These are phyloP conservation scores for Leptoxyphium fumago DNA, from an alignment of 2,329 filamentous ascomycete species.

Conservation along the genomic window DNA sequence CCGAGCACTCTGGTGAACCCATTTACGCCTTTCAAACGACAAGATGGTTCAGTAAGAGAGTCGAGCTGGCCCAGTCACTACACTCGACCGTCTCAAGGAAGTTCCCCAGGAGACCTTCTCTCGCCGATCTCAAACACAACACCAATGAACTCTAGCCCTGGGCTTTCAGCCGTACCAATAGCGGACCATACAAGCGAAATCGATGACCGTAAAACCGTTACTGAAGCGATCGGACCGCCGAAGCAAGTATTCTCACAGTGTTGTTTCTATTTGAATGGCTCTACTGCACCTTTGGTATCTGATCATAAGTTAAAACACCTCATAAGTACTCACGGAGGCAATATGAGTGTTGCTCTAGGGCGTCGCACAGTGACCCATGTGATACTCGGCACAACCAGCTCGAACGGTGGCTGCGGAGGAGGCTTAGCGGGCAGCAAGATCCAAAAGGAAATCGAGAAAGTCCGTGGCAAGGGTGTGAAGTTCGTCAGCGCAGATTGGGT, in stretches of 20 bases:
- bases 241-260: slow-evolving; percentile 41
- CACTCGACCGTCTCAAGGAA: slow-evolving; percentile 15
- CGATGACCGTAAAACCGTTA: neutral
- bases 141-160: neutral
- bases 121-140: slow-evolving; percentile 9
- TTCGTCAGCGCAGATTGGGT: slow-evolving; percentile 76
- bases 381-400: slow-evolving; percentile 46
- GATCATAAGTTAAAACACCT: slow-evolving; percentile 76
- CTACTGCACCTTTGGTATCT: slow-evolving; percentile 64
- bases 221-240: neutral
- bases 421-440: slow-evolving; percentile 65
- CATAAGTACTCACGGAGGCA: slow-evolving; percentile 59
- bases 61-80: slow-evolving; percentile 20
- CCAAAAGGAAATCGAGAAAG: slow-evolving; percentile 54
- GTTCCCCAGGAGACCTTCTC: slow-evolving; percentile 15
- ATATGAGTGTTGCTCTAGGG: slow-evolving; percentile 54
- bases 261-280: slow-evolving; percentile 76
- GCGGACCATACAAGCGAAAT: neutral
- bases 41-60: slow-evolving; percentile 16
- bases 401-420: slow-evolving; percentile 46
- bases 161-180: neutral
- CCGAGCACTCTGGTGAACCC: slow-evolving; percentile 16
- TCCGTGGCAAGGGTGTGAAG: slow-evolving; percentile 56
- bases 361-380: slow-evolving; percentile 72
- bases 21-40: slow-evolving; percentile 16